Percentiles rank a stretch among this genome's conserved stretches.
Evolutionary conservation across 108 stramenopile species (phyloP).

Genomic region (Discostella pseudostelligera): DNA sequence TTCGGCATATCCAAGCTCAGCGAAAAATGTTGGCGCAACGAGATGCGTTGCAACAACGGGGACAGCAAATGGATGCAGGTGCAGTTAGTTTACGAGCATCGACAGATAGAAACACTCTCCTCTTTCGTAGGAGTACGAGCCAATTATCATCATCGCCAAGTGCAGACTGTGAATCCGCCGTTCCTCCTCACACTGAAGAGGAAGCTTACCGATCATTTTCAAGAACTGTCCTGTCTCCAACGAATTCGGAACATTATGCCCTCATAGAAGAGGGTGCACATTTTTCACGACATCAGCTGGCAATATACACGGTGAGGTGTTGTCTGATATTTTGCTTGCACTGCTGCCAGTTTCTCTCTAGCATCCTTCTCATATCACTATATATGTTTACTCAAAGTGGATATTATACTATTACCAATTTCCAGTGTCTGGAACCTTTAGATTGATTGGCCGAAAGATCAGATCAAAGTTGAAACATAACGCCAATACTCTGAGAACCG

Average conservation of each 20-base stretch:
- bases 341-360: background rate
- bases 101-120: conserved; percentile 16
- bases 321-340: background rate
- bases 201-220: conserved; percentile 38
- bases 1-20: conserved; percentile 74
- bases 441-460: conserved; percentile 50
- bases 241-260: conserved; percentile 53
- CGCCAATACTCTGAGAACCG: background rate
- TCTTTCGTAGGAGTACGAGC: conserved; percentile 33
- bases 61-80: background rate
- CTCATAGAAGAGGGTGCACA: conserved; percentile 83
- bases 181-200: conserved; percentile 8
- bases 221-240: conserved; percentile 55
- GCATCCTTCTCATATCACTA: background rate
- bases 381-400: conserved; percentile 34
- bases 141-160: background rate
- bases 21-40: conserved; percentile 50
- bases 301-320: conserved; percentile 69
- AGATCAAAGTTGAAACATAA: conserved; percentile 17
- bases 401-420: conserved; percentile 81
- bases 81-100: no score
- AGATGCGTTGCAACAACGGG: conserved; percentile 36
- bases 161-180: background rate
- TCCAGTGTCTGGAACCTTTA: conserved; percentile 71
- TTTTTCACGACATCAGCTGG: conserved; percentile 78